A percentile compares a stretch with the other conserved stretches of the same genome.
Conservation (phyloP, 83 land plant genomes). For the Diphasiastrum complanatum region DNA sequence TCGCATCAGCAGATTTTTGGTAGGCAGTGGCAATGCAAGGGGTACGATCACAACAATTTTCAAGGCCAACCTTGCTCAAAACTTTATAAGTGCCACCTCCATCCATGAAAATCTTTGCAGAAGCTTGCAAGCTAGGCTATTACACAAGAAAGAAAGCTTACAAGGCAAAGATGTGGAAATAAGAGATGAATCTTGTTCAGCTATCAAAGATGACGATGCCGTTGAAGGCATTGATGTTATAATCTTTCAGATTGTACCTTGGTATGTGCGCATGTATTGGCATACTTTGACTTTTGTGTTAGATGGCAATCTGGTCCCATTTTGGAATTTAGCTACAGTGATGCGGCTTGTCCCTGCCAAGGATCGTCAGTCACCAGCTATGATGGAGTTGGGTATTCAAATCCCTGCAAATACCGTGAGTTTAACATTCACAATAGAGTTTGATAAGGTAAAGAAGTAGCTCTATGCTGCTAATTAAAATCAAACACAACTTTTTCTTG, state of each 20-base stretch:
- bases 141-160: too few relatives aligned
- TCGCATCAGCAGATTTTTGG: constrained; percentile 61
- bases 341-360: constrained; percentile 69
- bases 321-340: constrained; percentile 44
- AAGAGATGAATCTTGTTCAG: too few relatives aligned
- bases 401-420: constrained; percentile 48
- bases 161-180: too few relatives aligned
- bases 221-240: constrained; percentile 32
- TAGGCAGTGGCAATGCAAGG: constrained; percentile 94
- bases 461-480: background rate
- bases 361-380: constrained; percentile 81
- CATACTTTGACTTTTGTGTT: constrained; percentile 64
- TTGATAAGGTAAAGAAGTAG: constrained; percentile 85
- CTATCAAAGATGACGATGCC: constrained; percentile 4
- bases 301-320: constrained; percentile 43
- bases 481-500: background rate
- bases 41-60: constrained; percentile 78
- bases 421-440: constrained; percentile 58
- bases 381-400: constrained; percentile 59
- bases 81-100: background rate
- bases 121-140: too few relatives aligned
- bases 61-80: constrained; percentile 23
- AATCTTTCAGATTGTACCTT: constrained; percentile 85
- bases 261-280: constrained; percentile 85
- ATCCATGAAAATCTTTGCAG: background rate